Base-by-base conservation (phyloP, 1,284 basidiomycete genomes). In the Cryptococcus sp. region DNA sequence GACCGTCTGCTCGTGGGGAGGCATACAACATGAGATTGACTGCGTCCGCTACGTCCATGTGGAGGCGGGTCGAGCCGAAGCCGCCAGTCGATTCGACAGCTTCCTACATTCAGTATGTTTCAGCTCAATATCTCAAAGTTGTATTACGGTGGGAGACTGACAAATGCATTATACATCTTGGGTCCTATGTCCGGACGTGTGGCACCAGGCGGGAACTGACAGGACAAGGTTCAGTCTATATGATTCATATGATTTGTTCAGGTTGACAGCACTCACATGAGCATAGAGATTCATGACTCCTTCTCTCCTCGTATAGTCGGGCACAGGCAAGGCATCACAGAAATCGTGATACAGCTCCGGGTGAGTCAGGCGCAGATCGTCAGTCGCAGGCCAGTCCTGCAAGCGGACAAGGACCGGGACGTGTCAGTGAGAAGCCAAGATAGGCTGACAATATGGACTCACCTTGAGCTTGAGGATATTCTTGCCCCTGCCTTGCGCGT, bases 31-130 rank as follows among this genome's bases (percentile, higher is more conserved):
- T 92, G 67, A 96, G 85, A 76, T 97, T 97, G 62, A 96, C 81
- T 1, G 92, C 93, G 70, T 97, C 93, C 0, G 93, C 92, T 84
- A 95, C 92, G 77, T 97, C 93, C 91, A 95, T 94, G 73, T 97
- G 93, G 53, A 97, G 76, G 49, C 91, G 82, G 3, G 94, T 97
- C 3, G 61, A 62, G n/a, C 63, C 63, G 47, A 65, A 65, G 19
- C 63, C 63, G 27, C 63, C 63, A 0, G 48, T 50, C 2, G 48
- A 20, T 39, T 65, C 63, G 25, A 50, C 45, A 1, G 63, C 63
- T 46, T 59, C 56, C 60, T 61, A 35, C 16, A n/a, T 5, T 8
- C 42, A 6, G 17, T 20, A 11, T 20, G 41, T 45, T 31, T 46
- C 27, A 49, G 41, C 44, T 39, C 22, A 42, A 41, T 47, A 53